Evolutionary conservation across 192 early-diverging fungal species (phyloP).

Genomic region (Coemansia sp.): DNA sequence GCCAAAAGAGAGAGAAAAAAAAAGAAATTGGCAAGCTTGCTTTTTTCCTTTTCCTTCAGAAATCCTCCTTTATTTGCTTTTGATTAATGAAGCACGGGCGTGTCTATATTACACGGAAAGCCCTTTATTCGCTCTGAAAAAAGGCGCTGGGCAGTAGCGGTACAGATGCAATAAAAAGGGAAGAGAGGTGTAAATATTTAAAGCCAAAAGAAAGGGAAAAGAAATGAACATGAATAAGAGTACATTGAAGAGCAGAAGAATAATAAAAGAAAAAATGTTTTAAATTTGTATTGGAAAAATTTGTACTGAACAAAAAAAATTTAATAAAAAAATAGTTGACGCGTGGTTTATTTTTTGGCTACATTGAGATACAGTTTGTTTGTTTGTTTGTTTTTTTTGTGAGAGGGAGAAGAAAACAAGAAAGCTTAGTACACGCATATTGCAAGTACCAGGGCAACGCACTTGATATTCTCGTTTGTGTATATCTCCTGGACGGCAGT

Average conservation of each 20-base stretch:
- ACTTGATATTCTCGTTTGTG: conserved; percentile 17
- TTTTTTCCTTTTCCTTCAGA: background rate
- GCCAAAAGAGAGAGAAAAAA: background rate
- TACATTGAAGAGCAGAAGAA: background rate
- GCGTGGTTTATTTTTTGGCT: conserved; percentile 1
- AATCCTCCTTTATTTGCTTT: background rate
- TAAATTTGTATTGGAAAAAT: background rate
- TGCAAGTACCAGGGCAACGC: conserved; percentile 33
- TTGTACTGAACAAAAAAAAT: conserved; percentile 5
- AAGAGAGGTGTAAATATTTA: background rate
- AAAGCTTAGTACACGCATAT: conserved; percentile 20
- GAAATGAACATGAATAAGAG: background rate
- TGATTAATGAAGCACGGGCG: background rate
- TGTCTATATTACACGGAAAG: background rate
- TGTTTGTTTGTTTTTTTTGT: no score
- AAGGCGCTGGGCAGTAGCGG: background rate
- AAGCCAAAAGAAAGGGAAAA: background rate
- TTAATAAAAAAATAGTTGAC: conserved; percentile 8
- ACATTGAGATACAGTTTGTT: no score
- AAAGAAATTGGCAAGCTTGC: background rate
- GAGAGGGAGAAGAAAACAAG: no score
- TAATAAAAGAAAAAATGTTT: background rate
- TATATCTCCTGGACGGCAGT: conserved; percentile 26
- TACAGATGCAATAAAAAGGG: background rate
- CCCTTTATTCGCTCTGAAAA: no score